phyloP scores from a whole-genome alignment of 345 rosid species.

The Odontarrhena argentea region DNA sequence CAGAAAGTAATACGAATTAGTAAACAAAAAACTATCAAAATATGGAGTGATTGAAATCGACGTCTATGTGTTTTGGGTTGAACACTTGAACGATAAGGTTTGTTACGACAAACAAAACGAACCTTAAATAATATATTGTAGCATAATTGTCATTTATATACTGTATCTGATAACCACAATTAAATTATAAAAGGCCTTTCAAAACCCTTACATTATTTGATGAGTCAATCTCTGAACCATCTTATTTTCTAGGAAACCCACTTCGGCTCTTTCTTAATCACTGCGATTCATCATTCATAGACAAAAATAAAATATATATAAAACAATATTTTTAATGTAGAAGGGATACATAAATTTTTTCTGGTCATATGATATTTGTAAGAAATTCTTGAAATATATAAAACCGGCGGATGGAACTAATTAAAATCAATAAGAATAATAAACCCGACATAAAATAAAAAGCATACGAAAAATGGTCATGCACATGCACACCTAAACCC shows the following conservation, averaged over 20 bases:
- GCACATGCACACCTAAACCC: too few species aligned
- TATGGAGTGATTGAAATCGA: slow-evolving; percentile 5
- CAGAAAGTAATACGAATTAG: neutral
- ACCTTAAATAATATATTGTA: neutral
- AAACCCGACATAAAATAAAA: too few species aligned
- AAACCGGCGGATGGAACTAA: too few species aligned
- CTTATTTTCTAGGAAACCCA: slow-evolving; percentile 22
- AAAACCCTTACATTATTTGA: neutral
- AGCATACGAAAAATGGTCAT: too few species aligned
- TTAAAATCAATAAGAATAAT: too few species aligned
- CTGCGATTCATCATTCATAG: neutral
- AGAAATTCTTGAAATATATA: too few species aligned
- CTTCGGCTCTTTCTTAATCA: neutral
- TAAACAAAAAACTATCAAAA: neutral
- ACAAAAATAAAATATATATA: neutral
- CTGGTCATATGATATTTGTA: too few species aligned
- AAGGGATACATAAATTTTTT: too few species aligned
- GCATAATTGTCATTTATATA: neutral
- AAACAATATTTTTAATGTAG: too few species aligned
- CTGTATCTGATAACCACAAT: neutral
- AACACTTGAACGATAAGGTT: too few species aligned
- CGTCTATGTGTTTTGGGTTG: neutral
- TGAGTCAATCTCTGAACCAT: slow-evolving; percentile 9
- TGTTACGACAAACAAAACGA: neutral
- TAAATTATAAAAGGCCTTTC: neutral